Evolutionary conservation across 2,329 filamentous ascomycete species (phyloP), one percentile per base, ranked within the genome.

Genomic region (Aspergillus brunneoviolaceus): DNA sequence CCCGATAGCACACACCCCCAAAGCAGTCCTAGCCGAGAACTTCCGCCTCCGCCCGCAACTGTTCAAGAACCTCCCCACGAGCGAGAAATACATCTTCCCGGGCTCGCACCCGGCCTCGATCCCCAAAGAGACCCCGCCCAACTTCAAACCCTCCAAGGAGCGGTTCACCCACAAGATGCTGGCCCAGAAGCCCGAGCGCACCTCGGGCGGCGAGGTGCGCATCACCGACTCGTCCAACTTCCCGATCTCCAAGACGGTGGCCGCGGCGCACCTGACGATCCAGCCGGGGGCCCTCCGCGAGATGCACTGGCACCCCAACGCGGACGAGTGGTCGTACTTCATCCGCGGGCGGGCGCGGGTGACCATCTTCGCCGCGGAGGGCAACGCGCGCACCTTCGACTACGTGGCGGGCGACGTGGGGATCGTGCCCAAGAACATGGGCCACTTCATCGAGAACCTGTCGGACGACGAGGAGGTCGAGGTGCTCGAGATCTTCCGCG

Each of bases 291-390:
- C 56, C 14, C 49, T 58, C 6, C 49, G 56, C 11, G 56, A 58
- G 49, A 60, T 60, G 55, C 59, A 60, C 59, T 60, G 59, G 59
- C 59, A 60, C 31, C 59, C 55, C 27, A 58, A 50, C 31, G 55
- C 55, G 3, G 59, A 60, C 25, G 55, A 60, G 25, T 60, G 59
- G 59, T 58, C 55, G 21, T 60, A 58, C 35, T 60, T 58, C 19
- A 60, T 58, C 12, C 42, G 47, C 2, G 59, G 59, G 10, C 50
- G 51, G 27, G 59, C 55, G 23, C 56, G 56, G 14, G 56, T 58
- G 23, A 58, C 56, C 7, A 35, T 58, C 21, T 58, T 58, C 9
- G 56, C 56, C 11, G 56, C 56, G 1, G 56, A 58, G 7, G 56
- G 56, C 4, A 58, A 33, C 11, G 56, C 56, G 6, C 56, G 56